Evolutionary conservation across 352 stramenopile genomes (phyloP), one percentile per base, ranked within the genome.

Genomic region (Phytophthora uliginosa): DNA sequence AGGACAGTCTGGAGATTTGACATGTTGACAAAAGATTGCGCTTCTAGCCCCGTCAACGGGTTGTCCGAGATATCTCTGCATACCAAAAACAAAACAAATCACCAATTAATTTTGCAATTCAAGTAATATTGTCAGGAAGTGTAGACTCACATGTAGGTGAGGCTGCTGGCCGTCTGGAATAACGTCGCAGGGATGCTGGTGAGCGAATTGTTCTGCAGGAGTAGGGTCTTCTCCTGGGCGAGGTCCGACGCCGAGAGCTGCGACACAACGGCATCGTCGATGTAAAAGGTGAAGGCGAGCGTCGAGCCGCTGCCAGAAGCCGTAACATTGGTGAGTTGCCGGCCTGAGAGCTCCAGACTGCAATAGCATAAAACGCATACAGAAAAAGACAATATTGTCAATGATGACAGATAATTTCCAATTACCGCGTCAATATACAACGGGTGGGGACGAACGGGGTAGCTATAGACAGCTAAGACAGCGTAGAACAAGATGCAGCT

Each of bases 21-120:
- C 53, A 91, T 63, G 36, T 77, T 69, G 33, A 68, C 78, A 42
- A 93, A 93, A 4, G 81, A 82, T 31, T 80, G 67, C 1, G 83
- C 24, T 34, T 83, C 70, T n/a, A 93, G 72, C 63, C 69, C 63
- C 28, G 76, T 84, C 36, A 93, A 68, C 22, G 81, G 82, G 66
- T 93, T 93, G 57, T 86, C 68, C 1, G 85, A 93, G 6, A 91
- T 51, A 63, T 89, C 69, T 50, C 82, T 91, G 38, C 28, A 50
- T 13, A 42, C 15, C 54, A 69, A 55, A 38, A 59, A 18, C 47
- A 3, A 20, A n/a, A 50, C 15, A 42, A 48, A 20, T 10, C 13
- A 13, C 15, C 38, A 17, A 15, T 51, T 26, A 51, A 26, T 51
- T 26, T 24, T 7, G 5, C 9, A 10, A 8, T 13, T 9, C 18